phyloP scores from a whole-genome alignment of 768 basidiomycete genomes.

The Termitomyces sp. region DNA sequence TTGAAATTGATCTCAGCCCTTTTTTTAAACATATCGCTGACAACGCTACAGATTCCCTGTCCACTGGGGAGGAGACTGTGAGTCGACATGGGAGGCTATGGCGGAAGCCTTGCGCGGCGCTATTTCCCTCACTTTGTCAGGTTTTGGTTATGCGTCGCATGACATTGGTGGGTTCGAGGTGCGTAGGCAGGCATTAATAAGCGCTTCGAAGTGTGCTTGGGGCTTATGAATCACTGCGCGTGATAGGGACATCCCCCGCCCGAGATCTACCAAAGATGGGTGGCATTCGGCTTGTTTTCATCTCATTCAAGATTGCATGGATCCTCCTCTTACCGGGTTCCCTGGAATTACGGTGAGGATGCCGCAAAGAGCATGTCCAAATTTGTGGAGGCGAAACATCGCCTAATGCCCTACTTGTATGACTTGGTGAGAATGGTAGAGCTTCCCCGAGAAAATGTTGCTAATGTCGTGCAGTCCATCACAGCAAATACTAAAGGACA shows the following conservation, averaged over 20 bases:
- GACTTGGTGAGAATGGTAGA: conserved; percentile 33
- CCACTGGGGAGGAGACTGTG: conserved; percentile 76
- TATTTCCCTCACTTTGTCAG: conserved; percentile 61
- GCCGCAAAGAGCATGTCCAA: conserved; percentile 58
- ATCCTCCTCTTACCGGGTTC: conserved; percentile 69
- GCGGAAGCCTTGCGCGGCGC: conserved; percentile 65
- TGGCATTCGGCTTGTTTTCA: conserved; percentile 72
- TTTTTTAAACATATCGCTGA: not conserved
- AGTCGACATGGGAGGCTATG: conserved; percentile 76
- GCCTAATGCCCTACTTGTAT: conserved; percentile 73
- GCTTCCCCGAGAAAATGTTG: not conserved
- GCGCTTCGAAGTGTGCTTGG: not conserved
- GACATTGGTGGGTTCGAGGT: conserved; percentile 79
- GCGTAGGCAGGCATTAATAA: conserved; percentile 3
- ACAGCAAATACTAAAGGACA: conserved; percentile 46
- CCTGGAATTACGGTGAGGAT: conserved; percentile 74
- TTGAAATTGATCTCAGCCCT: conserved; percentile 14
- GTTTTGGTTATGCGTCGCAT: conserved; percentile 69
- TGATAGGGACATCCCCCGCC: conserved; percentile 57
- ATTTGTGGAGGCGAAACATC: conserved; percentile 59
- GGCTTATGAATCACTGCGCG: not conserved
- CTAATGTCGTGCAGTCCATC: conserved; percentile 35
- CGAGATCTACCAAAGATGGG: conserved; percentile 72
- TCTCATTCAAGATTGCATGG: conserved; percentile 74
- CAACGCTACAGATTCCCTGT: conserved; percentile 27